Evolutionary conservation across 208 protist species (phyloP).

Genomic region (Crithidia expoeki): DNA sequence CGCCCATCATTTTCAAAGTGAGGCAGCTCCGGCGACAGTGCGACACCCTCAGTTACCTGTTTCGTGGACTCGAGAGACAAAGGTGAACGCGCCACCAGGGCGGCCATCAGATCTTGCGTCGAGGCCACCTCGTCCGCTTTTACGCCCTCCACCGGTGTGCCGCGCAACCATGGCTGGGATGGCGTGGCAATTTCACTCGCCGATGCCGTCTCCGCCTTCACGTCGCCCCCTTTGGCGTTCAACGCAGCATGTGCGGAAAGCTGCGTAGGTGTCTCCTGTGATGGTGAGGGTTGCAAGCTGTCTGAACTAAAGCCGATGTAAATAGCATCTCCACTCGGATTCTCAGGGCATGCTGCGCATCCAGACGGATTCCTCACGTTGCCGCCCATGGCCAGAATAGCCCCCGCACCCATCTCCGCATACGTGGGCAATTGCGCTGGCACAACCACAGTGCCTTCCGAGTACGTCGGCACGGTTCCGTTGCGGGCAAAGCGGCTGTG

Average conservation of each 20-base stretch:
- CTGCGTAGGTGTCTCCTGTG: not conserved
- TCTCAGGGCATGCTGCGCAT: not conserved
- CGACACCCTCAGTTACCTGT: not conserved
- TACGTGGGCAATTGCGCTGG: slow-evolving; percentile 1
- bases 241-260: not conserved
- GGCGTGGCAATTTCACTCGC: slow-evolving; percentile 7
- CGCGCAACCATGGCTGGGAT: slow-evolving; percentile 7
- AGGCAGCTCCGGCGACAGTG: too few relatives aligned
- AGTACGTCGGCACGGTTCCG: not conserved
- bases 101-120: slow-evolving; percentile 12
- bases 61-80: not conserved
- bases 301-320: slow-evolving; percentile 35
- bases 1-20: too few relatives aligned
- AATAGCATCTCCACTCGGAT: not conserved
- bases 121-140: not conserved
- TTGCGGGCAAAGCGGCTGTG: not conserved
- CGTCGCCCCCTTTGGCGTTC: not conserved
- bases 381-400: not conserved
- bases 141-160: not conserved
- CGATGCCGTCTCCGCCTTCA: not conserved
- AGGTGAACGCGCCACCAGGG: slow-evolving; percentile 8
- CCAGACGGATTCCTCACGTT: not conserved
- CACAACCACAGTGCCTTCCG: not conserved
- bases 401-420: not conserved
- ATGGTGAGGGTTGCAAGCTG: slow-evolving; percentile 28